These are phyloP conservation scores for Takashimella koratensis DNA, from an alignment of 1,284 basidiomycete species.

Conservation along the genomic window DNA sequence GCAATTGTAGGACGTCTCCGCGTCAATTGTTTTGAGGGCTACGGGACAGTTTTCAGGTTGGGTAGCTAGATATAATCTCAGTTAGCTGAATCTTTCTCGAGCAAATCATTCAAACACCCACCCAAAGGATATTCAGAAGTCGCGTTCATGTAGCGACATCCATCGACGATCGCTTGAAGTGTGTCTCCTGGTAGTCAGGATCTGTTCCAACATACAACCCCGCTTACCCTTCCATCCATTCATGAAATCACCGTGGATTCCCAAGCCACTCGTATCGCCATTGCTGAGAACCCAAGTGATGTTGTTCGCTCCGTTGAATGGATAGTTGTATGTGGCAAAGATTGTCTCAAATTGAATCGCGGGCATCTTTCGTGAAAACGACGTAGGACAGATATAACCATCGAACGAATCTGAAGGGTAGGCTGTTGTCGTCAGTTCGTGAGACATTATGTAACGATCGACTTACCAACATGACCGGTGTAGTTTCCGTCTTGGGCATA, in stretches of 20 bases:
- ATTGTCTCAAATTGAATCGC: slow-evolving; percentile 24
- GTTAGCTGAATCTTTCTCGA: too few species aligned
- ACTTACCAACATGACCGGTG: too few species aligned
- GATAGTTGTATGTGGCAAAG: slow-evolving; percentile 16
- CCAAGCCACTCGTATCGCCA: slow-evolving; percentile 18
- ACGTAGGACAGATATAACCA: slow-evolving; percentile 17
- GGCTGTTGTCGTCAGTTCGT: background rate
- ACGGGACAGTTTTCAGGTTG: slow-evolving; percentile 20
- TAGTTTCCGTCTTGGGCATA: too few species aligned
- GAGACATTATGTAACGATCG: too few species aligned
- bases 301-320: slow-evolving; percentile 17
- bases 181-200: slow-evolving; percentile 5
- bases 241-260: slow-evolving; percentile 26
- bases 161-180: slow-evolving; percentile 17
- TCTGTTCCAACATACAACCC: background rate
- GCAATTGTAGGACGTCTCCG: slow-evolving; percentile 14
- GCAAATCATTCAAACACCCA: background rate
- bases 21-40: slow-evolving; percentile 13
- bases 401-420: slow-evolving; percentile 21
- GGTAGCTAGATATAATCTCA: too few species aligned
- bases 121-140: slow-evolving; percentile 4
- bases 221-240: slow-evolving; percentile 23
- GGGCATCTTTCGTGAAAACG: slow-evolving; percentile 24
- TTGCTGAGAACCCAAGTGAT: slow-evolving; percentile 20
- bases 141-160: slow-evolving; percentile 26